Conservation (phyloP, 2,329 filamentous ascomycete species). For the Hymenoscyphus scutula region DNA sequence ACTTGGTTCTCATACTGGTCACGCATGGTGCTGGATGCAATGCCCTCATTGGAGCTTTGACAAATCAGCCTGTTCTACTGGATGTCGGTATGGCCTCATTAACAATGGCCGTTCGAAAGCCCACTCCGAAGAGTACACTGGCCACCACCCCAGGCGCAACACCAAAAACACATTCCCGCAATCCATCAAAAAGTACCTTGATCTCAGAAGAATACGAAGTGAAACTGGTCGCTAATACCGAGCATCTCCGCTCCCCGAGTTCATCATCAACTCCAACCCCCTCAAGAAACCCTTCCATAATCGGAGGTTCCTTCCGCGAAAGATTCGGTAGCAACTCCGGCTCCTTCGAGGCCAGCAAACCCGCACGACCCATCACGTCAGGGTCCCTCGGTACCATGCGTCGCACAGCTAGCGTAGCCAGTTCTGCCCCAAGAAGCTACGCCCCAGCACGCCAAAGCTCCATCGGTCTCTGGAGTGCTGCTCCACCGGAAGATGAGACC, state of each 20-base stretch:
- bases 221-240: constrained; percentile 69
- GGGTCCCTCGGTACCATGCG: constrained; percentile 36
- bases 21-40: constrained; percentile 97
- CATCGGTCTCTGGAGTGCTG: constrained; percentile 49
- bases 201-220: constrained; percentile 69
- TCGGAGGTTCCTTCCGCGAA: constrained; percentile 30
- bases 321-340: constrained; percentile 37
- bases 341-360: constrained; percentile 32
- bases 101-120: constrained; percentile 75
- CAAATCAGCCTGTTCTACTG: constrained; percentile 84
- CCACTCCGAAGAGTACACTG: constrained; percentile 25
- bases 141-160: constrained; percentile 22
- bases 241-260: constrained; percentile 58
- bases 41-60: constrained; percentile 87
- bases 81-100: constrained; percentile 89
- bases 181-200: constrained; percentile 39
- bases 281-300: constrained; percentile 38
- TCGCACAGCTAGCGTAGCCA: constrained; percentile 33
- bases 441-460: constrained; percentile 37
- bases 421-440: constrained; percentile 25
- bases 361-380: constrained; percentile 19
- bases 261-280: constrained; percentile 39
- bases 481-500: constrained; percentile 45
- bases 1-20: constrained; percentile 81
- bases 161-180: constrained; percentile 41